phyloP scores from a whole-genome alignment of 225 moss, liverwort and hornwort genomes.

The Physcomitrium patens region DNA sequence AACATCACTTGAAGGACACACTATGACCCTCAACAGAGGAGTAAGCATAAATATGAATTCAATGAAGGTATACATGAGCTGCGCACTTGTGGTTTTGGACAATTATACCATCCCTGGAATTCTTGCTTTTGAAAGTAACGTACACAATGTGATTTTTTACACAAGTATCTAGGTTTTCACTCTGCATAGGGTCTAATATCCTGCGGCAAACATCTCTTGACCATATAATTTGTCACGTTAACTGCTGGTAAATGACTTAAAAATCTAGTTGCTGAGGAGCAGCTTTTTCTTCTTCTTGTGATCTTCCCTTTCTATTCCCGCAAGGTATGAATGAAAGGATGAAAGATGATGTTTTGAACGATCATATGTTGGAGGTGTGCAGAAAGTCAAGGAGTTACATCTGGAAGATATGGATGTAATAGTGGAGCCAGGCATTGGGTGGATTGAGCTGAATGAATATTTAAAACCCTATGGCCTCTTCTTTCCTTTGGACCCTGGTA shows the following conservation, averaged over 20 bases:
- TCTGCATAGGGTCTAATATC: not conserved
- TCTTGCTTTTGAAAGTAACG: conserved; percentile 21
- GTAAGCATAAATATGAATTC: conserved; percentile 87
- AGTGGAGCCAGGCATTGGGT: conserved; percentile 79
- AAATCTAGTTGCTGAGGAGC: not conserved
- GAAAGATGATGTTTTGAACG: not conserved
- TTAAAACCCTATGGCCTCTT: conserved; percentile 70
- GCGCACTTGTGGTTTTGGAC: not conserved
- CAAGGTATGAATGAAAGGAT: not conserved
- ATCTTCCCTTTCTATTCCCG: not conserved
- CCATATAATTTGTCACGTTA: conserved; percentile 2
- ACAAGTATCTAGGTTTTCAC: not conserved
- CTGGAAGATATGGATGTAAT: conserved; percentile 79
- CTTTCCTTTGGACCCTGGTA: conserved; percentile 80
- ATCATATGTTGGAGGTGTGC: conserved; percentile 22
- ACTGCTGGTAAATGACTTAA: conserved; percentile 8
- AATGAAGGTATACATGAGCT: conserved; percentile 79
- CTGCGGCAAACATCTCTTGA: not conserved
- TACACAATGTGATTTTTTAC: not conserved
- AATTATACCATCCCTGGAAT: not conserved
- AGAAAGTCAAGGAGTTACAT: conserved; percentile 70
- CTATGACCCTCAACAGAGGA: conserved; percentile 70
- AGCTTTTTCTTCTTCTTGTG: not conserved
- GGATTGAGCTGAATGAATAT: conserved; percentile 74
- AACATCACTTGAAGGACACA: conserved; percentile 97